Percentiles rank a stretch among this genome's conserved stretches.
Evolutionary conservation across 2,329 filamentous ascomycete genomes (phyloP).

Genomic region (Ceratocystis lukuohia): DNA sequence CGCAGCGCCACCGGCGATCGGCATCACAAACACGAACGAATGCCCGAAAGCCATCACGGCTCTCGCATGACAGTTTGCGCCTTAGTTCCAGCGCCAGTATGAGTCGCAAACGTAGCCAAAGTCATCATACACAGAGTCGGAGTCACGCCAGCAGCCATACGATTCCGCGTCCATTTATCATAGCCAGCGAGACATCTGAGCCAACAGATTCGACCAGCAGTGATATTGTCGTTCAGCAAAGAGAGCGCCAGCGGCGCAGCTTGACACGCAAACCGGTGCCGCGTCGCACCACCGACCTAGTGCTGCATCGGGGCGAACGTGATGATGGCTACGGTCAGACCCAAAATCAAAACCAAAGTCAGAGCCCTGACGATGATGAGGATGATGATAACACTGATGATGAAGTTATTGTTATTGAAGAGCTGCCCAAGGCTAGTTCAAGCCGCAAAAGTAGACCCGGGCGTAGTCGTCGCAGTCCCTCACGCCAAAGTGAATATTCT

Average conservation of each 20-base stretch:
- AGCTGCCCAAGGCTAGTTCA: not conserved
- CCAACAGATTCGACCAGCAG: not conserved
- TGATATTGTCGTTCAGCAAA: slow-evolving; percentile 15
- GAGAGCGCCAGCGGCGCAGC: not conserved
- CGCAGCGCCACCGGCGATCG: slow-evolving; percentile 5
- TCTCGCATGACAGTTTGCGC: slow-evolving; percentile 5
- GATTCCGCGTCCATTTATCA: not conserved
- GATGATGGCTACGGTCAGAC: not conserved
- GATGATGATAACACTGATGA: not conserved
- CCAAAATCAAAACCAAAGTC: not conserved
- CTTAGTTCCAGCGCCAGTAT: not conserved
- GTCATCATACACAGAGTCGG: not conserved
- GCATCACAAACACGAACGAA: not conserved
- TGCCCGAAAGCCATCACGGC: not conserved
- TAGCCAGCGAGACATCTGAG: not conserved
- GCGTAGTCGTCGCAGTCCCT: slow-evolving; percentile 3
- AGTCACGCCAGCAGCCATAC: not conserved
- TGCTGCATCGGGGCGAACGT: not conserved
- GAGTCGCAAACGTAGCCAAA: not conserved
- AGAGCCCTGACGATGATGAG: not conserved
- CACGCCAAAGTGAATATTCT: slow-evolving; percentile 13
- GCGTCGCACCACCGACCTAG: not conserved
- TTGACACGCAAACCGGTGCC: slow-evolving; percentile 13
- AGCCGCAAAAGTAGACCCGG: not conserved
- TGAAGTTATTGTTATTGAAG: slow-evolving; percentile 11